Evolutionary conservation across 164 flowering plant species (phyloP).

Genomic region (grape (Vitis vinifera)): ASM3070453v1 NC_081822.1:7033001-7033500

Average conservation of each 20-base stretch:
- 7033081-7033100: slow-evolving; percentile 91
- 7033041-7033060: slow-evolving; percentile 51
- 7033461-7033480: slow-evolving; percentile 1
- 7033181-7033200: neutral
- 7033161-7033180: slow-evolving; percentile 5
- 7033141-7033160: neutral
- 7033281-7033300: slow-evolving; percentile 90
- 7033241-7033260: slow-evolving; percentile 90
- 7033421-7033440: slow-evolving; percentile 86
- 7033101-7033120: slow-evolving; percentile 97
- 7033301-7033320: neutral
- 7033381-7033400: slow-evolving; percentile 90
- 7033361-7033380: neutral
- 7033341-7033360: neutral
- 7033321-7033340: too few relatives aligned
- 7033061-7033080: slow-evolving; percentile 91
- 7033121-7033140: slow-evolving; percentile 79
- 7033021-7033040: neutral
- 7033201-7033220: neutral
- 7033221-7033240: neutral
- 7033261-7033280: slow-evolving; percentile 94
- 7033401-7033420: slow-evolving; percentile 86
- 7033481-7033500: slow-evolving; percentile 5
- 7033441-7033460: slow-evolving; percentile 70
- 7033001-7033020: neutral